phyloP scores from a whole-genome alignment of 2,329 filamentous ascomycete genomes.

The Coniochaeta ligniaria region DNA sequence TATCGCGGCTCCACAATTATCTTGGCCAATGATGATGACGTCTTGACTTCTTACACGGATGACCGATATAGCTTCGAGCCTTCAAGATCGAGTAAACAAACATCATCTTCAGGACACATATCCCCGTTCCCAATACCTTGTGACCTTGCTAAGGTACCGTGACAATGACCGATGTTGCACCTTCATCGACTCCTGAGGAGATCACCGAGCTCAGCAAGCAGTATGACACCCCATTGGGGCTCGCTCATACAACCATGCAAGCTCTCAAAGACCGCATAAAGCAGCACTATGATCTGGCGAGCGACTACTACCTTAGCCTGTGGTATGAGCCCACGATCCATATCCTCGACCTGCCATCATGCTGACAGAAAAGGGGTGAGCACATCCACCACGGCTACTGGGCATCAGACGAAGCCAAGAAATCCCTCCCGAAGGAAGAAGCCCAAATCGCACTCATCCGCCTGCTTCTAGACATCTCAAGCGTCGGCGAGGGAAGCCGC shows the following conservation, averaged over 20 bases:
- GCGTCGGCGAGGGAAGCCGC: conserved; percentile 24
- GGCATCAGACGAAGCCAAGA: conserved; percentile 33
- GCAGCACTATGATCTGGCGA: conserved; percentile 53
- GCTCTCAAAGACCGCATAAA: conserved; percentile 51
- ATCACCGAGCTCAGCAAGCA: conserved; percentile 31
- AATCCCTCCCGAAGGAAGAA: conserved; percentile 46
- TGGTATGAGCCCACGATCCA: conserved; percentile 34
- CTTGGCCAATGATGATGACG: conserved; percentile 1
- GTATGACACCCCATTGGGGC: conserved; percentile 37
- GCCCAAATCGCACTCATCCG: conserved; percentile 51
- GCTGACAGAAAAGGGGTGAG: conserved; percentile 40
- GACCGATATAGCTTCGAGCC: background rate
- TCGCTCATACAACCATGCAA: conserved; percentile 38
- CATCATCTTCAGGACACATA: background rate
- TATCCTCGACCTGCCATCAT: background rate
- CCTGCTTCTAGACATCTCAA: conserved; percentile 43
- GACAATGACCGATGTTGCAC: background rate
- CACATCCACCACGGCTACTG: conserved; percentile 60
- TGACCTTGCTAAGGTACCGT: background rate
- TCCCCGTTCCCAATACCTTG: background rate
- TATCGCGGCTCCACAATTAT: background rate
- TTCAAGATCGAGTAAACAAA: background rate
- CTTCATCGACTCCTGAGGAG: conserved; percentile 9
- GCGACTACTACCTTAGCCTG: conserved; percentile 54
- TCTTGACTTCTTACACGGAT: background rate